Base-by-base conservation (phyloP, 768 basidiomycete species). In the Thelephora ganbajun region DNA sequence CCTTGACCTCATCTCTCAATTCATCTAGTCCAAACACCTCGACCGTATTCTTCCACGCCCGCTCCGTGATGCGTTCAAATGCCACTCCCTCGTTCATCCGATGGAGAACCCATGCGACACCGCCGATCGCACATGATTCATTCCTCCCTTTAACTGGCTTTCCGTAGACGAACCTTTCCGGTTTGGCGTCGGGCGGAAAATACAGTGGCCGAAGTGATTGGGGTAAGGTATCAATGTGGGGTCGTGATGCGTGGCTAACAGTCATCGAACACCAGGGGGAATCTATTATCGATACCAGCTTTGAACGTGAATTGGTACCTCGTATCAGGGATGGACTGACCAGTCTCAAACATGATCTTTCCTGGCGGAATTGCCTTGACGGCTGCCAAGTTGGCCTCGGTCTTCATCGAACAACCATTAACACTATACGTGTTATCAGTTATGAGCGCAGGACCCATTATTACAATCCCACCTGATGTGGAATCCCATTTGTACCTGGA, bases 381-480 rank as follows among this genome's bases (percentile, higher is more conserved):
- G 5, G 72, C 67, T 5, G 67, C 63, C 0, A 89, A 61, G 56
- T 83, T 84, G 45, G 76, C 74, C 35, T 71, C 67, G 0, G 80
- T 84, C 62, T 88, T 89, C 48, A 91, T 61, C 1, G 78, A 79
- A 56, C 87, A 89, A 2, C 85, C 84, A 51, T 87, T 88, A 47
- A 85, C 60, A 44, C 80, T 77, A 52, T 48, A 33, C 14, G 4
- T 2, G 16, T 12, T 22, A 35, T 33, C 13, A 47, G 47, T 39
- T 37, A 16, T 16, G 5, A 13, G 4, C 11, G n/a, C 11, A n/a
- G 12, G 14, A 7, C 6, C 33, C 11, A 6, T 6, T 11, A 12
- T 26, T 46, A 30, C 6, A 54, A 35, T 11, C 59, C 13, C 36
- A 68, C 71, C 81, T 71, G 42, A 85, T 69, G 57, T 79, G 73